A percentile compares a stretch with the other conserved stretches of the same genome.
Evolutionary conservation across 495 filamentous ascomycete species (phyloP).

Genomic region (Aspergillus sclerotioniger): DNA sequence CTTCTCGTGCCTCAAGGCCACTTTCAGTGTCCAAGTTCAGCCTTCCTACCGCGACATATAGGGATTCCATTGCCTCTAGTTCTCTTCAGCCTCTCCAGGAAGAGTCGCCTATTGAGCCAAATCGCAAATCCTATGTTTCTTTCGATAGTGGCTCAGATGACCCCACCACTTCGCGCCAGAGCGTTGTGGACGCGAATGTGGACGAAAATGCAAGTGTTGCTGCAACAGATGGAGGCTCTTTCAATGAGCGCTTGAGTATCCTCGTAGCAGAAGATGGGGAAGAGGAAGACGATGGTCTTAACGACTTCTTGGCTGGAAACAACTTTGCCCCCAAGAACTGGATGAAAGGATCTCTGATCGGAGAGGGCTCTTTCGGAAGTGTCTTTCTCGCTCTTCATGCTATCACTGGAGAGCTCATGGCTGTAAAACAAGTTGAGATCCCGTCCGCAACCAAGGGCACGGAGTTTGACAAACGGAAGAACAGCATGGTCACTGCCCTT

Average conservation of each 20-base stretch:
- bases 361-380: conserved; percentile 94
- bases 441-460: conserved; percentile 76
- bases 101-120: conserved; percentile 84
- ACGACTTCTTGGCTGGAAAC: conserved; percentile 83
- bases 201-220: conserved; percentile 75
- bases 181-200: conserved; percentile 82
- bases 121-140: conserved; percentile 94
- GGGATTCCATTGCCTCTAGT: conserved; percentile 84
- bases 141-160: conserved; percentile 88
- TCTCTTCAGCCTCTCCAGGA: conserved; percentile 88
- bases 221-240: conserved; percentile 60
- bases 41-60: conserved; percentile 59
- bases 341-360: conserved; percentile 98
- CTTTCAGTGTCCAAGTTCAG: conserved; percentile 62
- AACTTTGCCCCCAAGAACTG: conserved; percentile 94
- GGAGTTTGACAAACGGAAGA: conserved; percentile 84
- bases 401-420: conserved; percentile 95
- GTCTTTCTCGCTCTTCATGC: conserved; percentile 97
- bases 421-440: conserved; percentile 97
- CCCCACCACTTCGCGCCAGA: conserved; percentile 61
- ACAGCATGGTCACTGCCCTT: conserved; percentile 94
- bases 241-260: conserved; percentile 65
- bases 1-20: conserved; percentile 51
- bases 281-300: conserved; percentile 74
- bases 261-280: conserved; percentile 76